Evolutionary conservation across 371 early-diverging fungal genomes (phyloP).

Genomic region (Amoeboaphelidium protococcarum): DNA sequence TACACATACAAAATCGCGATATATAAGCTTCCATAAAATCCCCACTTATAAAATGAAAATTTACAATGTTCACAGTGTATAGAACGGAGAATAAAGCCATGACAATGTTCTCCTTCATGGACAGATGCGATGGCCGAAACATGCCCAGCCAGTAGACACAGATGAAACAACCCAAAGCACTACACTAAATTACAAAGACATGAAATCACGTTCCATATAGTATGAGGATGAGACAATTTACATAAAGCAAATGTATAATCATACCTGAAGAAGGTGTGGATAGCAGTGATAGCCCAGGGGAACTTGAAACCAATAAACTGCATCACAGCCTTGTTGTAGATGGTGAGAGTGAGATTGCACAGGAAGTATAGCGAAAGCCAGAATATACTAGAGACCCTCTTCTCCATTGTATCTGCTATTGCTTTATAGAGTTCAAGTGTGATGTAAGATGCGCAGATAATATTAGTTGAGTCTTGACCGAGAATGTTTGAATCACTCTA

Average conservation of each 20-base stretch:
- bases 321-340: constrained; percentile 60
- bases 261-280: constrained; percentile 56
- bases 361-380: constrained; percentile 44
- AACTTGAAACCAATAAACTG: constrained; percentile 36
- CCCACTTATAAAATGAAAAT: too few species aligned
- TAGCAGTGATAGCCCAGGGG: constrained; percentile 65
- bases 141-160: constrained; percentile 17
- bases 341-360: constrained; percentile 46
- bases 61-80: constrained; percentile 68
- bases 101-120: constrained; percentile 25
- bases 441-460: too few species aligned
- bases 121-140: constrained; percentile 29
- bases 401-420: not conserved
- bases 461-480: too few species aligned
- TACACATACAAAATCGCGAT: too few species aligned
- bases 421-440: too few species aligned
- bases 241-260: too few species aligned
- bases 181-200: constrained; percentile 8
- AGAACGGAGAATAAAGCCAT: constrained; percentile 54
- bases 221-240: too few species aligned
- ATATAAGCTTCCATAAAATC: too few species aligned
- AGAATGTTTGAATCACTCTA: too few species aligned
- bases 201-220: not conserved
- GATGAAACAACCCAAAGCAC: constrained; percentile 24
- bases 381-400: constrained; percentile 1